Evolutionary conservation across 1,284 basidiomycete genomes (phyloP).

Genomic region (Boletus smithii): DNA sequence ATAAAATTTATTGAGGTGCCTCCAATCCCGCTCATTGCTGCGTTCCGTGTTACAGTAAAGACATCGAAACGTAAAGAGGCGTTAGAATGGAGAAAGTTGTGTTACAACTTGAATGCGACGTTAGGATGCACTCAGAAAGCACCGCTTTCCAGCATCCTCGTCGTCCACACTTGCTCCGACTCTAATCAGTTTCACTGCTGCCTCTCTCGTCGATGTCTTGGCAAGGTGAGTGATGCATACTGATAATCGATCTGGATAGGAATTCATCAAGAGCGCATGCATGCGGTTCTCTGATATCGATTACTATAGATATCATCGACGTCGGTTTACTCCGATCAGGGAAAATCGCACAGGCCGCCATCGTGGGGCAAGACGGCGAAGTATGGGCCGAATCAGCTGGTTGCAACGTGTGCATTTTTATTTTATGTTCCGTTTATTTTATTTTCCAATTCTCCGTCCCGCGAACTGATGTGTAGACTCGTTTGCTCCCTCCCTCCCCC

Average conservation of each 20-base stretch:
- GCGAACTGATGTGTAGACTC: too few relatives aligned
- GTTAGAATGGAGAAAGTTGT: too few relatives aligned
- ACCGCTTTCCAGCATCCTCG: background rate
- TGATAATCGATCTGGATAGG: background rate
- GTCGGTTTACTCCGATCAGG: constrained; percentile 76
- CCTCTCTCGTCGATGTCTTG: constrained; percentile 47
- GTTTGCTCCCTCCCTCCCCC: too few relatives aligned
- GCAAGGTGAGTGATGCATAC: constrained; percentile 39
- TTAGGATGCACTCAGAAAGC: too few relatives aligned
- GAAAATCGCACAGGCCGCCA: constrained; percentile 78
- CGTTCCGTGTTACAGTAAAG: too few relatives aligned
- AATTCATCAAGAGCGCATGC: too few relatives aligned
- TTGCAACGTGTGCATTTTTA: constrained; percentile 60
- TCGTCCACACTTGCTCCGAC: background rate
- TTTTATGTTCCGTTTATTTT: background rate
- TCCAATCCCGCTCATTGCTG: too few relatives aligned
- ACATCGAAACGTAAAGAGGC: too few relatives aligned
- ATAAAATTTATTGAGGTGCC: too few relatives aligned
- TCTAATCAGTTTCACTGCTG: background rate
- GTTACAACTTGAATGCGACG: too few relatives aligned
- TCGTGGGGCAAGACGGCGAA: constrained; percentile 82
- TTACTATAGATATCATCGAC: constrained; percentile 23
- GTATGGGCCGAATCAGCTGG: constrained; percentile 80
- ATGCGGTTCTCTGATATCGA: too few relatives aligned
- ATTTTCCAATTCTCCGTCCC: background rate